Evolutionary conservation across 2,329 filamentous ascomycete genomes (phyloP).

Genomic region (Penicillium sp.): DNA sequence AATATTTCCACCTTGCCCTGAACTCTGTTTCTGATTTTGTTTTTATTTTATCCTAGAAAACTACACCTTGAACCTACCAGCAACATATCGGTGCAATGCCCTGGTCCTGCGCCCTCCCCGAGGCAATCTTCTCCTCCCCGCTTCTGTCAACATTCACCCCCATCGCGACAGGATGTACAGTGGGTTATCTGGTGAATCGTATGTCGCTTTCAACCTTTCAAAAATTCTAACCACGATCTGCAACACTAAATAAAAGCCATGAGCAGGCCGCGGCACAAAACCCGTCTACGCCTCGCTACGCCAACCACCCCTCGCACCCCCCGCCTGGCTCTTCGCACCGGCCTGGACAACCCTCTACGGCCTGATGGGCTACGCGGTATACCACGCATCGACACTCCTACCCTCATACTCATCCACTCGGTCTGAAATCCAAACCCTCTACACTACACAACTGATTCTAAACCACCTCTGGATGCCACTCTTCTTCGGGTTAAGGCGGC

Average conservation of each 20-base stretch:
- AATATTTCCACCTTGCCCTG: no score
- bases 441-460: conserved; percentile 81
- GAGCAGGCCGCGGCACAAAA: conserved; percentile 36
- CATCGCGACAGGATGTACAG: conserved; percentile 29
- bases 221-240: not conserved
- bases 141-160: conserved; percentile 36
- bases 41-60: no score
- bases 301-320: conserved; percentile 60
- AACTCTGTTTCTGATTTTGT: no score
- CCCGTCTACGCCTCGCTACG: conserved; percentile 43
- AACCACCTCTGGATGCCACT: conserved; percentile 92
- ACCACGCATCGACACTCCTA: conserved; percentile 72
- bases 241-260: not conserved
- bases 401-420: conserved; percentile 56
- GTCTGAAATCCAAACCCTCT: conserved; percentile 69
- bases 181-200: conserved; percentile 40
- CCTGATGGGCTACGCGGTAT: conserved; percentile 86
- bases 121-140: conserved; percentile 36
- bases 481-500: conserved; percentile 80
- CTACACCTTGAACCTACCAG: no score
- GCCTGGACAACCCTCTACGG: conserved; percentile 64
- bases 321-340: conserved; percentile 63
- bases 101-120: conserved; percentile 37
- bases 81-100: conserved; percentile 24
- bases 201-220: conserved; percentile 6